Conservation (phyloP, 2,329 filamentous ascomycete genomes). For the Nothopassalora personata region DNA sequence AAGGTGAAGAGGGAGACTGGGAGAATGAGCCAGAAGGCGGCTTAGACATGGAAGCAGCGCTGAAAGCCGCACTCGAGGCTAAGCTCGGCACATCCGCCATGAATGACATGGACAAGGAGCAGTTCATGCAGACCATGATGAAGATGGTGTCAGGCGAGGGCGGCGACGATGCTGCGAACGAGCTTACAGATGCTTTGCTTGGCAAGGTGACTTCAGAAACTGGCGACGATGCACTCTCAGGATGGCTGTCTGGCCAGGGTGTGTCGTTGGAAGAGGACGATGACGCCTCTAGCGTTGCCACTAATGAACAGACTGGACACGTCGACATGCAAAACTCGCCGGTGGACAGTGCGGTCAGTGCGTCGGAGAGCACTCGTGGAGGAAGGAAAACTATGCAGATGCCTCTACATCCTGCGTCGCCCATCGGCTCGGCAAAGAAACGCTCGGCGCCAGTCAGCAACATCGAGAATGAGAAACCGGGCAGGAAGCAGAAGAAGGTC, state of each 20-base stretch:
- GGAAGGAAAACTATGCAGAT: slow-evolving; percentile 8
- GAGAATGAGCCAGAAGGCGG: slow-evolving; percentile 19
- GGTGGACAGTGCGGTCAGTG: slow-evolving; percentile 15
- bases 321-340: slow-evolving; percentile 10
- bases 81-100: slow-evolving; percentile 30
- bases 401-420: slow-evolving; percentile 14
- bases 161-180: slow-evolving; percentile 39
- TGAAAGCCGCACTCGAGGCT: slow-evolving; percentile 31
- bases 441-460: slow-evolving; percentile 1
- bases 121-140: slow-evolving; percentile 40
- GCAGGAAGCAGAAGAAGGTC: slow-evolving; percentile 15
- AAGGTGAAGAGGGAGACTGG: slow-evolving; percentile 16
- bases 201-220: slow-evolving; percentile 28
- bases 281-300: slow-evolving; percentile 25
- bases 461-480: slow-evolving; percentile 1
- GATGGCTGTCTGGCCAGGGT: slow-evolving; percentile 32
- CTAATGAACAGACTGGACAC: slow-evolving; percentile 27
- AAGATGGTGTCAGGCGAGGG: slow-evolving; percentile 42
- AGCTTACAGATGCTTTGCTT: slow-evolving; percentile 41
- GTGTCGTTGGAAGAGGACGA: slow-evolving; percentile 29
- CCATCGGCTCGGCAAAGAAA: slow-evolving; percentile 10
- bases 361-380: neutral
- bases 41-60: slow-evolving; percentile 7
- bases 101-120: slow-evolving; percentile 38
- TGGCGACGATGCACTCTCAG: slow-evolving; percentile 24